Conservation (phyloP, 176 grass and related monocot genomes). For the Luzula sylvatica region DNA sequence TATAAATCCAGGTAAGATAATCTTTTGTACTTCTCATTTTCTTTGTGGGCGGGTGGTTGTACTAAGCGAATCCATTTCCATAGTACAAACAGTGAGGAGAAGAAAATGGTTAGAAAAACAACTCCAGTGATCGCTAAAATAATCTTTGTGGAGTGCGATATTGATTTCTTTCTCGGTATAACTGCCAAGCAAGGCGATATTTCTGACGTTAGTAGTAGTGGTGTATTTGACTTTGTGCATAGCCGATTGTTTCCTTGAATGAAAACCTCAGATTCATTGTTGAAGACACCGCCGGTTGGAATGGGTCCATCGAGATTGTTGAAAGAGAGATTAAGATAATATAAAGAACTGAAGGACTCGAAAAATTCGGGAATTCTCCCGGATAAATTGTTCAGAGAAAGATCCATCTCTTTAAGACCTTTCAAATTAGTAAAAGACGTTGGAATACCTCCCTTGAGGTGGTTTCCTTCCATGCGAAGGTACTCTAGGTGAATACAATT, state of each 20-base stretch:
- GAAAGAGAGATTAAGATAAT: conserved; percentile 43
- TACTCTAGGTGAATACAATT: conserved; percentile 25
- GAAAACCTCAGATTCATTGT: conserved; percentile 17
- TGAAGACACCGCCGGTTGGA: conserved; percentile 22
- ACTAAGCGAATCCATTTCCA: too few species aligned
- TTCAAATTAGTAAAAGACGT: conserved; percentile 15
- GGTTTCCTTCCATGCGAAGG: conserved; percentile 43
- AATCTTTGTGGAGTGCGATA: conserved; percentile 10
- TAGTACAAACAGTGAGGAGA: too few species aligned
- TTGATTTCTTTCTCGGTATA: background rate
- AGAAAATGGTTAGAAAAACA: background rate
- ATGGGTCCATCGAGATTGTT: conserved; percentile 33
- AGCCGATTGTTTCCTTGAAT: conserved; percentile 31
- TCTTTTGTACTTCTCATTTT: background rate
- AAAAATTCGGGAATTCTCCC: conserved; percentile 33
- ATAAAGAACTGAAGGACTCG: conserved; percentile 6
- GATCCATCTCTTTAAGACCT: conserved; percentile 29
- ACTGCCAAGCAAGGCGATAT: too few species aligned
- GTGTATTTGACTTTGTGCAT: conserved; percentile 13
- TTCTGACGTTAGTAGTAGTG: background rate
- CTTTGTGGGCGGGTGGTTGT: too few species aligned
- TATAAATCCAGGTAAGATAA: conserved; percentile 4
- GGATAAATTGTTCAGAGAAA: conserved; percentile 35
- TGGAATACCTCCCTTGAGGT: conserved; percentile 41
- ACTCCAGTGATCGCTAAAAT: conserved; percentile 12